Evolutionary conservation across 2,329 filamentous ascomycete genomes (phyloP).

Genomic region (Knoxdaviesia capensis): DNA sequence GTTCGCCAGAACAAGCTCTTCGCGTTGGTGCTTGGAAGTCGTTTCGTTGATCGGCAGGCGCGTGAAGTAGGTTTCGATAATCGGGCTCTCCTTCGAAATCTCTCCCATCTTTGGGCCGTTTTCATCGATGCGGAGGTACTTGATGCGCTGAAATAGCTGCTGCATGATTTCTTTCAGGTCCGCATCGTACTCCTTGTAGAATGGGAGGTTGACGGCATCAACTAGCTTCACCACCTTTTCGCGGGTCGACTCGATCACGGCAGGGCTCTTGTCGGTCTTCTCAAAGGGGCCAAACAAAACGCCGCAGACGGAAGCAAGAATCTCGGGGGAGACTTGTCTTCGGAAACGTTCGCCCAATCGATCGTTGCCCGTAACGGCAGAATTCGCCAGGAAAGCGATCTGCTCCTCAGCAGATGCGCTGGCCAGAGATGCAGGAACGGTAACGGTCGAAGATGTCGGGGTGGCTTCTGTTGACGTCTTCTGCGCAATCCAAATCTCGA

Average conservation of each 20-base stretch:
- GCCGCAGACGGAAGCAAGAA: constrained; percentile 43
- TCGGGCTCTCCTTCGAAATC: constrained; percentile 54
- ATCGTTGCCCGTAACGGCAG: constrained; percentile 52
- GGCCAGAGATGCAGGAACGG: constrained; percentile 5
- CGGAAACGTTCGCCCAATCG: constrained; percentile 64
- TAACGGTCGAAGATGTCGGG: too few species aligned
- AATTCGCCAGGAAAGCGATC: constrained; percentile 42
- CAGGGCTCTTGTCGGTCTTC: constrained; percentile 21
- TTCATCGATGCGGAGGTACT: constrained; percentile 84
- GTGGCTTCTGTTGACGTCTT: constrained; percentile 11
- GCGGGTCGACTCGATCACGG: constrained; percentile 18
- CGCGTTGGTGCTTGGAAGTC: constrained; percentile 56
- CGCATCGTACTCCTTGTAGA: constrained; percentile 80
- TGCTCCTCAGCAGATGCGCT: constrained; percentile 14
- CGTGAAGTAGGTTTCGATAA: constrained; percentile 92
- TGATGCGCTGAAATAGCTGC: constrained; percentile 83
- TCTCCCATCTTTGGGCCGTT: constrained; percentile 73
- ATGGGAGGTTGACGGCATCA: constrained; percentile 67
- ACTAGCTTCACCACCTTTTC: constrained; percentile 43
- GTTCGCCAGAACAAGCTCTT: constrained; percentile 69
- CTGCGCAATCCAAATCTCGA: constrained; percentile 52
- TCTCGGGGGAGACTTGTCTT: constrained; percentile 46
- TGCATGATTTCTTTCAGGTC: constrained; percentile 71
- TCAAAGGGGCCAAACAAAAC: constrained; percentile 15
- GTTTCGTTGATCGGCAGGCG: constrained; percentile 60